phyloP scores from a whole-genome alignment of 768 basidiomycete genomes.

The Strobilomyces confusus region DNA sequence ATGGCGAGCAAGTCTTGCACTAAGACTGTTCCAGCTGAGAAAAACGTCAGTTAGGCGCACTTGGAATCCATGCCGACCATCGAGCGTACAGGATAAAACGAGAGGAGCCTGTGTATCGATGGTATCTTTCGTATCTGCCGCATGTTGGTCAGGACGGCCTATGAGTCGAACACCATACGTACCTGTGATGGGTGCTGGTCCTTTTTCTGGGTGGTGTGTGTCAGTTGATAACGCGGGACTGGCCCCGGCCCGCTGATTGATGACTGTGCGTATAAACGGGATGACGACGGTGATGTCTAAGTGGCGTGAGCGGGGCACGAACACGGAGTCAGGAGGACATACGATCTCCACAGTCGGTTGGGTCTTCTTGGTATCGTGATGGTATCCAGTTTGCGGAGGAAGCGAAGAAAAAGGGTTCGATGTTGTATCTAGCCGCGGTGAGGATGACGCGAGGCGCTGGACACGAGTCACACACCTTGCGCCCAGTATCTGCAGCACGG shows the following conservation, averaged over 20 bases:
- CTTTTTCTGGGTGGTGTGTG: neutral
- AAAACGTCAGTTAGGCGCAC: neutral
- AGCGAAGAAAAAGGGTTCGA: too few relatives aligned
- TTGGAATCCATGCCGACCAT: too few relatives aligned
- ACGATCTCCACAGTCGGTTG: too few relatives aligned
- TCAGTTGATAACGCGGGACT: too few relatives aligned
- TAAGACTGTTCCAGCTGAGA: conserved; percentile 21
- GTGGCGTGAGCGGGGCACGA: neutral
- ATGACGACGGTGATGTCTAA: conserved; percentile 43
- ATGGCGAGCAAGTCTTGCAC: conserved; percentile 37
- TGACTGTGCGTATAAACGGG: conserved; percentile 38
- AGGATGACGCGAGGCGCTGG: neutral
- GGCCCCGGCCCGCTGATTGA: conserved; percentile 16
- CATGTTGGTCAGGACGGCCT: too few relatives aligned
- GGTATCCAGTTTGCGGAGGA: too few relatives aligned
- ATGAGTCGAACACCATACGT: neutral
- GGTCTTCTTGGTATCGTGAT: too few relatives aligned
- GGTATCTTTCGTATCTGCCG: too few relatives aligned
- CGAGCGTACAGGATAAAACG: too few relatives aligned
- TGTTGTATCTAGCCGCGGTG: conserved; percentile 29
- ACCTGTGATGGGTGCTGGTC: conserved; percentile 15
- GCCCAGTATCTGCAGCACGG: conserved; percentile 36
- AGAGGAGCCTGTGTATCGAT: too few relatives aligned
- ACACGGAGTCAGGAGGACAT: too few relatives aligned
- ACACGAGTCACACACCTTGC: conserved; percentile 26